These are phyloP conservation scores for Penicillium coffeae DNA, from an alignment of 495 filamentous ascomycete species.

Conservation along the genomic window DNA sequence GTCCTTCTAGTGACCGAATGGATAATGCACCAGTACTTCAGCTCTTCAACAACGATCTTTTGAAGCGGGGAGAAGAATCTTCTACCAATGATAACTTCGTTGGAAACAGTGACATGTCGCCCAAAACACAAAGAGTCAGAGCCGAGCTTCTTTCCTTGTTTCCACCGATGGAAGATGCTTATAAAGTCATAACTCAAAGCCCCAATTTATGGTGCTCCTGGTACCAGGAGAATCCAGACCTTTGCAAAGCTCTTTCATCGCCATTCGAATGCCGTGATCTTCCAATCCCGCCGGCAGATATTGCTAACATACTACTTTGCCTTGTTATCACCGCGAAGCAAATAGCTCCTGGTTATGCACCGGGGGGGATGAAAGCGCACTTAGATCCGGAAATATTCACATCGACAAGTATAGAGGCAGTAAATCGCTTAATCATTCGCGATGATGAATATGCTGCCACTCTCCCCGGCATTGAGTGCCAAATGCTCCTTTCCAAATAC, in stretches of 20 bases:
- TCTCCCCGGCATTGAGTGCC: slow-evolving; percentile 48
- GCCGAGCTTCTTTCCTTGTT: slow-evolving; percentile 30
- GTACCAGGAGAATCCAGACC: slow-evolving; percentile 25
- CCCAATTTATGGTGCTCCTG: slow-evolving; percentile 28
- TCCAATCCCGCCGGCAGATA: slow-evolving; percentile 24
- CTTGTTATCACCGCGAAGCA: slow-evolving; percentile 33
- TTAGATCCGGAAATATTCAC: slow-evolving; percentile 24
- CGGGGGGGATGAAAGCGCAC: slow-evolving; percentile 14
- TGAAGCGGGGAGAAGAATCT: slow-evolving; percentile 29
- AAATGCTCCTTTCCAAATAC: slow-evolving; percentile 43
- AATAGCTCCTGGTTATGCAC: slow-evolving; percentile 25
- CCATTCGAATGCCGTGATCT: slow-evolving; percentile 1
- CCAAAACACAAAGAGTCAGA: slow-evolving; percentile 25
- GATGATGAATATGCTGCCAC: slow-evolving; percentile 49
- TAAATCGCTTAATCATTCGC: slow-evolving; percentile 39
- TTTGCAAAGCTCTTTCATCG: slow-evolving; percentile 7
- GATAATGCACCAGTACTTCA: slow-evolving; percentile 39
- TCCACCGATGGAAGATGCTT: slow-evolving; percentile 26
- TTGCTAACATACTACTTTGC: slow-evolving; percentile 37
- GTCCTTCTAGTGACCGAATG: slow-evolving; percentile 26
- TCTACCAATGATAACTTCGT: slow-evolving; percentile 22
- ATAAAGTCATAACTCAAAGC: slow-evolving; percentile 26
- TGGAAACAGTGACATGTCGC: slow-evolving; percentile 23
- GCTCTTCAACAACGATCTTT: slow-evolving; percentile 39
- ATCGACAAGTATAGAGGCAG: slow-evolving; percentile 29